These are phyloP conservation scores for Rutstroemia sydowiana DNA, from an alignment of 2,329 filamentous ascomycete species.

Conservation along the genomic window DNA sequence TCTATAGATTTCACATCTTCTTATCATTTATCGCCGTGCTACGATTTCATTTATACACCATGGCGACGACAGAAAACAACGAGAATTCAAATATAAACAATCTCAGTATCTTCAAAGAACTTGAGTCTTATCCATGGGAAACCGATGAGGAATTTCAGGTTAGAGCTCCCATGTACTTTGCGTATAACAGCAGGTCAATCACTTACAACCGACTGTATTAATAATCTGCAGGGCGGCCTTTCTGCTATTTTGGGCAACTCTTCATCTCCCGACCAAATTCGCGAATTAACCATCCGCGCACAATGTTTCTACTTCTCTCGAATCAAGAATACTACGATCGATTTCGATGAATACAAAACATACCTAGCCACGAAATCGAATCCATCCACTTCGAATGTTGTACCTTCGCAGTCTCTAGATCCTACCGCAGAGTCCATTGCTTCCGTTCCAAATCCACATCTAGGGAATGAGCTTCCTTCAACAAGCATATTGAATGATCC, in stretches of 20 bases:
- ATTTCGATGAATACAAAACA: constrained; percentile 59
- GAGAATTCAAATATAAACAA: background rate
- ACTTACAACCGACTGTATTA: constrained; percentile 2
- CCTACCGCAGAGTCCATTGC: background rate
- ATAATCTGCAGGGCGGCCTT: constrained; percentile 44
- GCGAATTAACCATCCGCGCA: constrained; percentile 56
- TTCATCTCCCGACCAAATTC: constrained; percentile 44
- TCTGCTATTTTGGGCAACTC: constrained; percentile 55
- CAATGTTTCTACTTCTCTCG: constrained; percentile 61
- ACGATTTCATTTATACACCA: too few relatives aligned
- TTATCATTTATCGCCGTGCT: too few relatives aligned
- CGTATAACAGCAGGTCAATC: too few relatives aligned
- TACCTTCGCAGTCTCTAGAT: background rate
- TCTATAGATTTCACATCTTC: too few relatives aligned
- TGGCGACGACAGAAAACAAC: too few relatives aligned
- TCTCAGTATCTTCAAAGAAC: constrained; percentile 46
- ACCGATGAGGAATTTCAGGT: constrained; percentile 63
- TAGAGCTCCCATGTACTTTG: constrained; percentile 14
- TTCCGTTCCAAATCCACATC: background rate
- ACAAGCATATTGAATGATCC: background rate
- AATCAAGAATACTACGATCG: constrained; percentile 43
- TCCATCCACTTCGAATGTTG: constrained; percentile 2
- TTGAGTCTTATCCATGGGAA: constrained; percentile 61
- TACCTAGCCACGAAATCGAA: constrained; percentile 38
- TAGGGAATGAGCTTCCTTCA: constrained; percentile 9